These are phyloP conservation scores for Aspergillus proliferans DNA, from an alignment of 2,329 filamentous ascomycete genomes.

Conservation along the genomic window DNA sequence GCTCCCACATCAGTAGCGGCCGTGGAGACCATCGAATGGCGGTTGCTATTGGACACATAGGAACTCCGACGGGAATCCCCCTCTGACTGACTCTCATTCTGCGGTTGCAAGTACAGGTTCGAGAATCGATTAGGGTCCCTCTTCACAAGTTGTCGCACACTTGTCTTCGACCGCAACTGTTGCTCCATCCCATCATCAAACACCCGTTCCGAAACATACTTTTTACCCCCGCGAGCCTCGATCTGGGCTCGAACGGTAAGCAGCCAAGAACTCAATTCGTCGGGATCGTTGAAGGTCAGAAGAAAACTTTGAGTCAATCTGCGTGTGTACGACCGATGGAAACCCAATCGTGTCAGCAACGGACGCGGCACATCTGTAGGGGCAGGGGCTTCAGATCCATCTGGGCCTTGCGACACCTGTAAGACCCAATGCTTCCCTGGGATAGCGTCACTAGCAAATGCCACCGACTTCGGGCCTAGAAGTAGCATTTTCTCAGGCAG, in stretches of 20 bases:
- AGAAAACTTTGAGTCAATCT: slow-evolving; percentile 36
- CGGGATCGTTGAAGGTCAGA: slow-evolving; percentile 38
- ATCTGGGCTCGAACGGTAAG: slow-evolving; percentile 41
- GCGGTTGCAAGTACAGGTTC: slow-evolving; percentile 23
- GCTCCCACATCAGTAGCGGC: slow-evolving; percentile 18
- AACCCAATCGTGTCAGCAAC: slow-evolving; percentile 36
- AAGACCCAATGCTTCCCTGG: slow-evolving; percentile 45
- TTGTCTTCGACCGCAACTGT: slow-evolving; percentile 22
- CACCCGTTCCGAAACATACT: slow-evolving; percentile 35
- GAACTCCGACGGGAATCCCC: slow-evolving; percentile 23
- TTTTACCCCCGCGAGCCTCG: slow-evolving; percentile 40
- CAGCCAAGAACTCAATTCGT: slow-evolving; percentile 42
- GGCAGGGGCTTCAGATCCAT: slow-evolving; percentile 21
- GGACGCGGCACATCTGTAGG: slow-evolving; percentile 26
- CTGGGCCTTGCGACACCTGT: slow-evolving; percentile 37
- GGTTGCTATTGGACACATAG: slow-evolving; percentile 21
- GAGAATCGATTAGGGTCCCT: slow-evolving; percentile 30
- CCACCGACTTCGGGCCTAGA: slow-evolving; percentile 40
- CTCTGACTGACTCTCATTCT: slow-evolving; percentile 18
- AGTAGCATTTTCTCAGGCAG: slow-evolving; percentile 44
- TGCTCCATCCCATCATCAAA: slow-evolving; percentile 22
- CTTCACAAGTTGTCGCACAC: slow-evolving; percentile 28
- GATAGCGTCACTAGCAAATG: slow-evolving; percentile 46
- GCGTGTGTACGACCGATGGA: slow-evolving; percentile 28
- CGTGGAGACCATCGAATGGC: slow-evolving; percentile 24